These are phyloP conservation scores for Phytopythium chamaehyphon DNA, from an alignment of 352 stramenopile genomes.

Conservation along the genomic window DNA sequence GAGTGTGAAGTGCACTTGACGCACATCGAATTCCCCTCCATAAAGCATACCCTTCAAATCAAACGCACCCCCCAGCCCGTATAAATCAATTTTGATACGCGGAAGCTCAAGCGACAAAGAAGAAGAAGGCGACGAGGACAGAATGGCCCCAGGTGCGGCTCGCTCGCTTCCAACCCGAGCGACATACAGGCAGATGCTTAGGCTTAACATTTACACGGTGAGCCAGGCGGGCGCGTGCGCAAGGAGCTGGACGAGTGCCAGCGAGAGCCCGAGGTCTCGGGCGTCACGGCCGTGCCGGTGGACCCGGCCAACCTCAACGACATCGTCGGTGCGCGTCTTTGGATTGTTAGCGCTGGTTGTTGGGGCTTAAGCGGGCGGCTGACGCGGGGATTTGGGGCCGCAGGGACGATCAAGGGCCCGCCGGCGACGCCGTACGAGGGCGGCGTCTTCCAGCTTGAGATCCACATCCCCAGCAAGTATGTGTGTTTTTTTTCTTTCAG, in stretches of 20 bases:
- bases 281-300: slow-evolving; percentile 57
- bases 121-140: slow-evolving; percentile 7
- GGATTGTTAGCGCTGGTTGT: neutral
- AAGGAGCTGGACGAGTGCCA: slow-evolving; percentile 90
- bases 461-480: slow-evolving; percentile 92
- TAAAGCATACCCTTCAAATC: too few relatives aligned
- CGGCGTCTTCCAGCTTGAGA: slow-evolving; percentile 91
- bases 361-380: neutral
- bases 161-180: too few relatives aligned
- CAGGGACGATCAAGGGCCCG: slow-evolving; percentile 67
- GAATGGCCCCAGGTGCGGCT: neutral
- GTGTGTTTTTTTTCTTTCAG: neutral
- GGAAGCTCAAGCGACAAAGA: neutral
- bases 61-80: neutral
- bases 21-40: too few relatives aligned
- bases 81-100: too few relatives aligned
- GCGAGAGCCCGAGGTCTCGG: slow-evolving; percentile 75
- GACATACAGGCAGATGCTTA: too few relatives aligned
- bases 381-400: neutral
- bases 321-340: slow-evolving; percentile 16
- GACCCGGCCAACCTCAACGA: slow-evolving; percentile 21
- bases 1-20: too few relatives aligned
- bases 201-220: too few relatives aligned
- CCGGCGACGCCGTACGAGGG: slow-evolving; percentile 85
- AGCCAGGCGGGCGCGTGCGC: slow-evolving; percentile 60